Evolutionary conservation across 148 eudicot species (phyloP).

Genomic region (Talinum fruticosum): DNA sequence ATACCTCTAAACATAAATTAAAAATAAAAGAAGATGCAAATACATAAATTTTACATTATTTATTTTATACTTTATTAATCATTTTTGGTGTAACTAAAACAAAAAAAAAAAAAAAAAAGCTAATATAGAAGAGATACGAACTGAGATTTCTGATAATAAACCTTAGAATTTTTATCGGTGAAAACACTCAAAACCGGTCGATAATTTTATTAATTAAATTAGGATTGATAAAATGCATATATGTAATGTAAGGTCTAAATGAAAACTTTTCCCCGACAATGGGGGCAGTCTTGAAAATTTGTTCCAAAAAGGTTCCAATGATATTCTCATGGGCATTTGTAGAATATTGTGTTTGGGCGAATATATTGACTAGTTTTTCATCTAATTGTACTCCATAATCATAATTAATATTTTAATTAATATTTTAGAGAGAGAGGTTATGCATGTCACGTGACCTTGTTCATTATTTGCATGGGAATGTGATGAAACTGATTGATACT

Average conservation of each 20-base stretch:
- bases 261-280: constrained; percentile 28
- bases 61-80: too few relatives aligned
- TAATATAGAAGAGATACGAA: too few relatives aligned
- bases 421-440: background rate
- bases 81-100: too few relatives aligned
- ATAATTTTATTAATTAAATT: too few relatives aligned
- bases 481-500: constrained; percentile 28
- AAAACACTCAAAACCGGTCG: too few relatives aligned
- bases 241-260: constrained; percentile 18
- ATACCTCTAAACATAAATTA: too few relatives aligned
- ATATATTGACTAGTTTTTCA: constrained; percentile 26
- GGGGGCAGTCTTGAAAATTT: background rate
- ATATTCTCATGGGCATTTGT: constrained; percentile 21
- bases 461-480: constrained; percentile 34
- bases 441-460: constrained; percentile 27
- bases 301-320: constrained; percentile 16
- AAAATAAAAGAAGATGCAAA: too few relatives aligned
- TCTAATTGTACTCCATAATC: background rate
- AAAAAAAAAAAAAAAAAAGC: too few relatives aligned
- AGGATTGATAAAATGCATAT: background rate
- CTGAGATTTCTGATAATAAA: too few relatives aligned
- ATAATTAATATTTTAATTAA: background rate
- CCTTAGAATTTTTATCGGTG: too few relatives aligned
- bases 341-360: constrained; percentile 20
- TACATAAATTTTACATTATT: too few relatives aligned